Evolutionary conservation across 2,329 filamentous ascomycete genomes (phyloP).

Genomic region (Didymella pinodella): DNA sequence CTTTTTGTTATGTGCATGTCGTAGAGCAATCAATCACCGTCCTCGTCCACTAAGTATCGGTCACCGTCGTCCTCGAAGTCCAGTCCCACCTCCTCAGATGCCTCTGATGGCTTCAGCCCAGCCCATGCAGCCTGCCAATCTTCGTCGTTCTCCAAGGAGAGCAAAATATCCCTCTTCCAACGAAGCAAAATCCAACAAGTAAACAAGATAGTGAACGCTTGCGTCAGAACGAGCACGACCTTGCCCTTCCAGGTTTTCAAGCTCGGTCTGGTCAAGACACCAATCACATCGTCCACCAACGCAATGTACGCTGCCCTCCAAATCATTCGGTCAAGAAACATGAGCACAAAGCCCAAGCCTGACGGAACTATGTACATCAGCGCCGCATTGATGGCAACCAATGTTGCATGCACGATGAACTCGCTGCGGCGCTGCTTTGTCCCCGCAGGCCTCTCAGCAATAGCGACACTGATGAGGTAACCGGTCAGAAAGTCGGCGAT

Average conservation of each 20-base stretch:
- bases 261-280: conserved; percentile 25
- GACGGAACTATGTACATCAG: conserved; percentile 15
- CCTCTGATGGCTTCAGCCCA: not conserved
- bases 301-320: conserved; percentile 27
- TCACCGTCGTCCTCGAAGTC: conserved; percentile 13
- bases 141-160: not conserved
- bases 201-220: conserved; percentile 18
- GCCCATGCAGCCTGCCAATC: conserved; percentile 2
- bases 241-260: conserved; percentile 22
- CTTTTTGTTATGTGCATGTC: too few relatives aligned
- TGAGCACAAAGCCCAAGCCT: conserved; percentile 10
- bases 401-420: conserved; percentile 22
- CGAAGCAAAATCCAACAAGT: conserved; percentile 3
- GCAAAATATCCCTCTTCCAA: conserved; percentile 6
- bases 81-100: not conserved
- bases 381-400: conserved; percentile 14
- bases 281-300: conserved; percentile 32
- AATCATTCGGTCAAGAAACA: conserved; percentile 17
- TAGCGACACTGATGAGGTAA: conserved; percentile 12
- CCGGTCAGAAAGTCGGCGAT: conserved; percentile 20
- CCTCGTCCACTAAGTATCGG: conserved; percentile 1
- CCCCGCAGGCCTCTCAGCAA: conserved; percentile 23
- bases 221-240: conserved; percentile 18
- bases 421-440: conserved; percentile 25
- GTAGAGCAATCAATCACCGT: not conserved